Conservation (phyloP, 2,329 filamentous ascomycete genomes). For the Botryotinia globosa region DNA sequence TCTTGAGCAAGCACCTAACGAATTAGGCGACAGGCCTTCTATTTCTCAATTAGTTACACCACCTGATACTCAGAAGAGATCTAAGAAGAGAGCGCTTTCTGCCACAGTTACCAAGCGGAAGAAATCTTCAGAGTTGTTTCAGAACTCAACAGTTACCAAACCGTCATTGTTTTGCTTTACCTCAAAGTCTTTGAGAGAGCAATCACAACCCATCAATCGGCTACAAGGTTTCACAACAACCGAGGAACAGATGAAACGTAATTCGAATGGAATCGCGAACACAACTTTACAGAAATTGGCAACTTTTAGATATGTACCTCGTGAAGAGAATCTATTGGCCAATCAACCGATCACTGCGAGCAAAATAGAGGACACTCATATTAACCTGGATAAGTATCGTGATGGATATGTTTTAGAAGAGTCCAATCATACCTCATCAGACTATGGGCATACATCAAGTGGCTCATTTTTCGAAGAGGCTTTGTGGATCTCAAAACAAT, state of each 20-base stretch:
- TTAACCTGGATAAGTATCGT: neutral
- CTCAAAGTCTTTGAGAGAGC: conserved; percentile 14
- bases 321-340: neutral
- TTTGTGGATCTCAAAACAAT: conserved; percentile 20
- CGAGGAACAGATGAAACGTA: conserved; percentile 26
- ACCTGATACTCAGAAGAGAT: conserved; percentile 23
- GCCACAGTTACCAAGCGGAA: conserved; percentile 16
- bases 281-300: conserved; percentile 21
- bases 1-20: too few relatives aligned
- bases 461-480: conserved; percentile 24
- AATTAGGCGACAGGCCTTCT: neutral
- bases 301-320: conserved; percentile 20
- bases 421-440: conserved; percentile 1
- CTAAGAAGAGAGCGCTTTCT: conserved; percentile 18
- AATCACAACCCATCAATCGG: conserved; percentile 21
- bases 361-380: neutral
- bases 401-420: neutral
- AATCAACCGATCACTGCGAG: neutral
- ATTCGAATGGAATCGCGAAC: conserved; percentile 17
- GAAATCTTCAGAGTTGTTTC: conserved; percentile 26
- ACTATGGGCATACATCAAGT: conserved; percentile 7
- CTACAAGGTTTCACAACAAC: conserved; percentile 33
- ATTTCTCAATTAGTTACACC: conserved; percentile 24
- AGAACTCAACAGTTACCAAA: conserved; percentile 31
- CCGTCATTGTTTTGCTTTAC: conserved; percentile 14